Conservation (phyloP, 441 rosid species). For the Euphorbia schlechtendalii region DNA sequence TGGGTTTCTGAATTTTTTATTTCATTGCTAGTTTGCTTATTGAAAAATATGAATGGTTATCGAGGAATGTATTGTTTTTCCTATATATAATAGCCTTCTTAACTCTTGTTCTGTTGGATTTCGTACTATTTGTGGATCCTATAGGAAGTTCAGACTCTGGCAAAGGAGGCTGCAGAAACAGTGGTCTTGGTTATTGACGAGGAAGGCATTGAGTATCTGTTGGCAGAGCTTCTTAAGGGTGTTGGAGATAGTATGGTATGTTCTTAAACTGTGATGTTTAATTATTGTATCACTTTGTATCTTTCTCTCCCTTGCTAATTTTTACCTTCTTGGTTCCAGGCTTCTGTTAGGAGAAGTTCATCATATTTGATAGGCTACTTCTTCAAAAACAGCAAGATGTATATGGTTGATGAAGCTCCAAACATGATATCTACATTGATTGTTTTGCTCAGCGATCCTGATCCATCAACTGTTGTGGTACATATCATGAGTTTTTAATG, state of each 20-base stretch:
- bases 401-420: slow-evolving; percentile 96
- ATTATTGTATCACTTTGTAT: not conserved
- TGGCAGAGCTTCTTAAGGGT: slow-evolving; percentile 89
- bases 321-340: slow-evolving; percentile 42
- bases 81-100: slow-evolving; percentile 1
- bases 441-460: slow-evolving; percentile 86
- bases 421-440: slow-evolving; percentile 89
- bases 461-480: slow-evolving; percentile 82
- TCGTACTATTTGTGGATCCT: slow-evolving; percentile 16
- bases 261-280: not conserved
- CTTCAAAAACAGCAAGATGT: slow-evolving; percentile 86
- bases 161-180: slow-evolving; percentile 91
- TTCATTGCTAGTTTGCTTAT: not conserved
- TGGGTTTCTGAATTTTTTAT: not conserved
- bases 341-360: slow-evolving; percentile 84
- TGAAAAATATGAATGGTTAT: not conserved
- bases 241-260: slow-evolving; percentile 73
- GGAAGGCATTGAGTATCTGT: slow-evolving; percentile 79
- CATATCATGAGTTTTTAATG: slow-evolving; percentile 17
- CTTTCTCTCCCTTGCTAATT: slow-evolving; percentile 12
- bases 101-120: slow-evolving; percentile 8
- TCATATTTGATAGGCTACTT: slow-evolving; percentile 89
- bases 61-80: not conserved
- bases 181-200: slow-evolving; percentile 92
- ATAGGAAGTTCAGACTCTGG: slow-evolving; percentile 84